phyloP scores from a whole-genome alignment of 306 rosid genomes.

The Coriaria nepalensis region DNA sequence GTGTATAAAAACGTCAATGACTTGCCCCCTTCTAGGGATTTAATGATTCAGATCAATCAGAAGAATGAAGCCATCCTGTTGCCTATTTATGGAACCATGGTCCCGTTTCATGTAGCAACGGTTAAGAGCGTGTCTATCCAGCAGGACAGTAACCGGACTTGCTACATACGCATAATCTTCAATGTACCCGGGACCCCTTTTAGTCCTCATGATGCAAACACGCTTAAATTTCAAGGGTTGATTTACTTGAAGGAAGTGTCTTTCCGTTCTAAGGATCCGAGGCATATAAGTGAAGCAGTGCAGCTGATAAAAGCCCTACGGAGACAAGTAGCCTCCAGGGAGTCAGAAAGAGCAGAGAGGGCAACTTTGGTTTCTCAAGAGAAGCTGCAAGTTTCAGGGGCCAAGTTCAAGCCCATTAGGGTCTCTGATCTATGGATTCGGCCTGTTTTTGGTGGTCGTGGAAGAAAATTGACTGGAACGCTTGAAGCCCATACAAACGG shows the following conservation, averaged over 20 bases:
- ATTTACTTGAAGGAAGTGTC: conserved; percentile 87
- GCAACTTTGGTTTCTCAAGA: conserved; percentile 95
- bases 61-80: conserved; percentile 71
- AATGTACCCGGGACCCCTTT: conserved; percentile 89
- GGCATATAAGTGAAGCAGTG: conserved; percentile 78
- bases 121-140: conserved; percentile 68
- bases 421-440: conserved; percentile 87
- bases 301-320: conserved; percentile 72
- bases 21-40: conserved; percentile 53
- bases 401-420: conserved; percentile 73
- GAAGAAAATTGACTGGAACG: conserved; percentile 78
- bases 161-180: conserved; percentile 64
- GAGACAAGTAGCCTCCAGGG: conserved; percentile 76
- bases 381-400: conserved; percentile 75
- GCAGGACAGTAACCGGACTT: conserved; percentile 40
- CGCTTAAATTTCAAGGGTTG: conserved; percentile 58
- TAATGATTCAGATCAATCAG: conserved; percentile 93
- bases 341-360: conserved; percentile 94
- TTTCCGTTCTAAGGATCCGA: conserved; percentile 81
- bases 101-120: conserved; percentile 85
- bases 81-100: conserved; percentile 90
- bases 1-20: conserved; percentile 87
- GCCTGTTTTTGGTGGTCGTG: conserved; percentile 88
- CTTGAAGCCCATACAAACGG: conserved; percentile 88
- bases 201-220: conserved; percentile 60